Conservation (phyloP, 148 eudicot genomes). For the Rhododendron kiyosumense region DNA sequence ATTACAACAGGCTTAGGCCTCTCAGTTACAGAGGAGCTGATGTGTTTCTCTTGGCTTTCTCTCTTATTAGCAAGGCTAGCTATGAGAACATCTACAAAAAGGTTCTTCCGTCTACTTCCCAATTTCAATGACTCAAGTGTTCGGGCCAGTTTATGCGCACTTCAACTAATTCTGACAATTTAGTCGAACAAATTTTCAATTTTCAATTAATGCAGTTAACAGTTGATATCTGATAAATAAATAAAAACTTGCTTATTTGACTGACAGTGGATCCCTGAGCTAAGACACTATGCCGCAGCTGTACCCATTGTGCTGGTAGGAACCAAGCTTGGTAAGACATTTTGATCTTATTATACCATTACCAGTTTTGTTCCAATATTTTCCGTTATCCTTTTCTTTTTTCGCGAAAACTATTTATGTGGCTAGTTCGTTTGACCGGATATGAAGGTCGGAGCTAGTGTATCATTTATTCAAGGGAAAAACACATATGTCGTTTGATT, state of each 20-base stretch:
- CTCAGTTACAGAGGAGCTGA: constrained; percentile 87
- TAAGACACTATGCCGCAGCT: constrained; percentile 57
- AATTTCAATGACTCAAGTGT: neutral
- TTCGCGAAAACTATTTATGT: too few species aligned
- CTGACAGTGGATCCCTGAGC: constrained; percentile 60
- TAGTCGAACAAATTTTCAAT: neutral
- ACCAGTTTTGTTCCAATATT: neutral
- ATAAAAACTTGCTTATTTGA: neutral
- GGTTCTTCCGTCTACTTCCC: constrained; percentile 22
- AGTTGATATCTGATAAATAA: neutral
- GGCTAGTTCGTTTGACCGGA: too few species aligned
- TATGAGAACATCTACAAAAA: constrained; percentile 71
- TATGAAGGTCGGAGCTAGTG: too few species aligned
- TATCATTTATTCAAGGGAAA: too few species aligned
- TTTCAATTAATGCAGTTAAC: neutral
- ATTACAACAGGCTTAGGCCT: constrained; percentile 76
- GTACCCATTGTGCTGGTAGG: constrained; percentile 65
- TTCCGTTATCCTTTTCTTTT: neutral
- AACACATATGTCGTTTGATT: too few species aligned
- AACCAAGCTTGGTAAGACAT: constrained; percentile 51
- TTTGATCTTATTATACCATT: neutral
- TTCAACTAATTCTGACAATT: too few species aligned
- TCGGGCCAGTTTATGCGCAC: too few species aligned
- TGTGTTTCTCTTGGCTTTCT: constrained; percentile 69
- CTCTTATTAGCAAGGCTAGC: constrained; percentile 78